Conservation (phyloP, 805 yeast species). For the Kregervanrija pseudodelftensis region DNA sequence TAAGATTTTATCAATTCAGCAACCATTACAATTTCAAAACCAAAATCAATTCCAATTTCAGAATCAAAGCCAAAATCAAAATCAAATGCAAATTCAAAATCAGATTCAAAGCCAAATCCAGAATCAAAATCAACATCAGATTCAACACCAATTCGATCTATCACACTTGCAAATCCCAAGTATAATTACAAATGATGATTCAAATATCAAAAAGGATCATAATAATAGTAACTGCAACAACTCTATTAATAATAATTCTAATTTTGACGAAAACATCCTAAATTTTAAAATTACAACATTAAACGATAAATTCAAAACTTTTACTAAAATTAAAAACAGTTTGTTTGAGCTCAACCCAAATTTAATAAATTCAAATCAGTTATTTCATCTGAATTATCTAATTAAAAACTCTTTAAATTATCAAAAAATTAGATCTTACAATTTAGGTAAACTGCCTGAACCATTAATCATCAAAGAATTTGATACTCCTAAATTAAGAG, state of each 20-base stretch:
- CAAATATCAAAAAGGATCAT: background rate
- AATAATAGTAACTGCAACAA: background rate
- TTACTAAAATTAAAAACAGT: conserved; percentile 9
- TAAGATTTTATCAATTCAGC: conserved; percentile 36
- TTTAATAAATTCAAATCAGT: conserved; percentile 1
- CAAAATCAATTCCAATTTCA: background rate
- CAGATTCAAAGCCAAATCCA: background rate
- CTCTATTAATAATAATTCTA: conserved; percentile 1
- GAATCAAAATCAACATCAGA: background rate
- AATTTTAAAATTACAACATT: conserved; percentile 13
- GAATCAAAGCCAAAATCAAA: background rate
- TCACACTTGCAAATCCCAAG: conserved; percentile 3
- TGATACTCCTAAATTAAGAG: conserved; percentile 85
- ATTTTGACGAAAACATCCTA: conserved; percentile 3
- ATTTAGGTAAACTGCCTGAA: conserved; percentile 73
- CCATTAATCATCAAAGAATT: conserved; percentile 58
- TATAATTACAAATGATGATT: background rate
- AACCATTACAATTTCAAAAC: background rate
- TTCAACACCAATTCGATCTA: background rate
- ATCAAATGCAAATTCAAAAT: background rate
- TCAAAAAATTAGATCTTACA: conserved; percentile 36
- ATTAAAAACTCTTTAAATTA: conserved; percentile 38
- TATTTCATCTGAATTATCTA: conserved; percentile 36
- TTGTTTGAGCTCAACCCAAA: conserved; percentile 1
- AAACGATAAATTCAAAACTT: conserved; percentile 16